Evolutionary conservation across 129 eudicot species (phyloP), one percentile per base, ranked within the genome.

Genomic region (Artemisia argyi): DNA sequence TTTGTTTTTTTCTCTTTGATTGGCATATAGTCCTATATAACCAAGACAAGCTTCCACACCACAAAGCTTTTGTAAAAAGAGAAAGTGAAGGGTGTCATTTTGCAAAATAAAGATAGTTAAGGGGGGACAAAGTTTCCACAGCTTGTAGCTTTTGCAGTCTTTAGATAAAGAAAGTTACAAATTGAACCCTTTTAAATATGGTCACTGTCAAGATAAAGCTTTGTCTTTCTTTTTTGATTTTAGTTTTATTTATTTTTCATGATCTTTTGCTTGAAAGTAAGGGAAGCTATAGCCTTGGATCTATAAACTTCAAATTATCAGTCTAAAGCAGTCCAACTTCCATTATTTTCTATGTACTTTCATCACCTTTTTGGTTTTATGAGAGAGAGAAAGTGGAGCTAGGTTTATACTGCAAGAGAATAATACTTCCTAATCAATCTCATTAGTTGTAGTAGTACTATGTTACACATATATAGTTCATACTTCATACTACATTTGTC

Each of bases 91-190:
- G 82, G 82, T 70, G 19, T 47, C 73, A 65, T 78, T 78, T 63
- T 71, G 82, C 60, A 78, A 71, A 78, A 71, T 71, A 78, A 78
- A 71, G 82, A 78, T 64, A 71, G 73, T 78, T 78, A 78, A 78
- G 82, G 82, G 79, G 82, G 77, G 82, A 71, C 82, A 78, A 78
- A 78, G 82, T 78, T 78, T 78, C 82, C 82, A 78, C 82, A 78
- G 66, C 82, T 71, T 55, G 77, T 71, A 71, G 77, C 82, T 78
- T 78, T 78, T 78, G 82, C 82, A 78, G 82, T 78, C 82, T 78
- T 78, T 78, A 55, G 47, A 55, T 71, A 78, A 78, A 78, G 73
- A 71, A 78, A 78, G 77, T 78, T 78, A 71, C 82, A 78, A 71
- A 54, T 71, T 78, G 82, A 73, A 64, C 73, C 82, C 82, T 78